Evolutionary conservation across 441 rosid genomes (phyloP).

Genomic region (Adansonia madagascariensis): DNA sequence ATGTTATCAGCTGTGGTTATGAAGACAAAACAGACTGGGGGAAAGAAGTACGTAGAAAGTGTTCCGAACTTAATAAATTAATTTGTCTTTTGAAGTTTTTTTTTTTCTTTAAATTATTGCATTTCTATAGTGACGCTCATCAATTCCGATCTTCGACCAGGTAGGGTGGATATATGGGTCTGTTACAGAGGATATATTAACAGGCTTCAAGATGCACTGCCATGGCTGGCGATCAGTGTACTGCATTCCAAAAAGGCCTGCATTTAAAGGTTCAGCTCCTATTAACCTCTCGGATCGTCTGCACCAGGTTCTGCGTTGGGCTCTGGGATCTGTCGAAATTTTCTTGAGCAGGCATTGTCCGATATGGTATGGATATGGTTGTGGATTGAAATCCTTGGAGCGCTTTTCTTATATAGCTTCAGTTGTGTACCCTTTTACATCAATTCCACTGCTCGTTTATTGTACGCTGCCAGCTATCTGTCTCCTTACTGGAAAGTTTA

Average conservation of each 20-base stretch:
- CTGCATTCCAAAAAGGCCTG: conserved; percentile 80
- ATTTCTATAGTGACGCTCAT: neutral
- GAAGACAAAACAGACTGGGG: conserved; percentile 99
- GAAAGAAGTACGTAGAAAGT: conserved; percentile 63
- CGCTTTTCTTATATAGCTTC: conserved; percentile 90
- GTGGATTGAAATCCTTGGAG: conserved; percentile 86
- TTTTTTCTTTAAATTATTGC: neutral
- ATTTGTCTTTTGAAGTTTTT: neutral
- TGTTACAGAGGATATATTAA: conserved; percentile 94
- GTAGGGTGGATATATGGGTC: conserved; percentile 99
- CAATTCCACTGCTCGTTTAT: conserved; percentile 82
- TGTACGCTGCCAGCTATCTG: conserved; percentile 93
- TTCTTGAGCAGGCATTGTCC: conserved; percentile 97
- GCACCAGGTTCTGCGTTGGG: conserved; percentile 99
- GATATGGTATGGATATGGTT: conserved; percentile 93
- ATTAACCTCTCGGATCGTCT: conserved; percentile 97
- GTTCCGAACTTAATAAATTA: neutral
- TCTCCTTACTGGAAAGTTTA: conserved; percentile 92
- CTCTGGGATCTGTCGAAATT: conserved; percentile 95
- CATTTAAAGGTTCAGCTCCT: conserved; percentile 98
- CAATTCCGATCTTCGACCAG: conserved; percentile 36
- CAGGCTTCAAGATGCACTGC: conserved; percentile 99
- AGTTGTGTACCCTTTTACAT: conserved; percentile 88
- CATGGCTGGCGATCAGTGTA: conserved; percentile 99
- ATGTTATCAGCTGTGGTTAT: conserved; percentile 95